Evolutionary conservation across 768 basidiomycete genomes (phyloP).

Genomic region (Kwoniella europaea): DNA sequence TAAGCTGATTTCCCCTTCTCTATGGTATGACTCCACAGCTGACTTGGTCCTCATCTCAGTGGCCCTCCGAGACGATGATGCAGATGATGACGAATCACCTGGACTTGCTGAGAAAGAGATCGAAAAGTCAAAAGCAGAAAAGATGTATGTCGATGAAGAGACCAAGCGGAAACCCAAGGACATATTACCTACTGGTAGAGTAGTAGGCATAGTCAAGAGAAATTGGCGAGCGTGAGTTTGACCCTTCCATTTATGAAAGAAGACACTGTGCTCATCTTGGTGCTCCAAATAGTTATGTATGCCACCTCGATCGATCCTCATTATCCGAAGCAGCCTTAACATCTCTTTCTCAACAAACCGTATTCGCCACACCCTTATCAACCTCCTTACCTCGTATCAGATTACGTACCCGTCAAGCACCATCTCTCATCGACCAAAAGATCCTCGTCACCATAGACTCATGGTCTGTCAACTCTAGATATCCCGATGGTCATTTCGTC

Average conservation of each 20-base stretch:
- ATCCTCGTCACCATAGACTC: constrained; percentile 93
- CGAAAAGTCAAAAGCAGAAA: constrained; percentile 53
- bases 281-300: constrained; percentile 71
- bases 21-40: background rate
- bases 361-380: constrained; percentile 92
- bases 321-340: constrained; percentile 77
- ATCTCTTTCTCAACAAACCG: constrained; percentile 75
- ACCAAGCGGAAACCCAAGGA: constrained; percentile 60
- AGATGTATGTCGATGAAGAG: constrained; percentile 47
- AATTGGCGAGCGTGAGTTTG: constrained; percentile 82
- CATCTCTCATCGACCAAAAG: constrained; percentile 84
- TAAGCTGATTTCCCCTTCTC: constrained; percentile 56
- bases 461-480: constrained; percentile 84
- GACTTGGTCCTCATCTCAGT: constrained; percentile 62
- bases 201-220: constrained; percentile 90
- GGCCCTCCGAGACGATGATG: constrained; percentile 83
- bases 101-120: constrained; percentile 61
- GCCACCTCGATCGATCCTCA: constrained; percentile 89
- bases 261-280: constrained; percentile 7
- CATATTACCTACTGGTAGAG: constrained; percentile 85
- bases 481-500: constrained; percentile 97
- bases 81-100: constrained; percentile 66
- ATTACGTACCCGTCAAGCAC: constrained; percentile 91
- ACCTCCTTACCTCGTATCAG: constrained; percentile 90
- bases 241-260: background rate